phyloP scores from a whole-genome alignment of 164 flowering plant species.

The Berberis thunbergii region DNA sequence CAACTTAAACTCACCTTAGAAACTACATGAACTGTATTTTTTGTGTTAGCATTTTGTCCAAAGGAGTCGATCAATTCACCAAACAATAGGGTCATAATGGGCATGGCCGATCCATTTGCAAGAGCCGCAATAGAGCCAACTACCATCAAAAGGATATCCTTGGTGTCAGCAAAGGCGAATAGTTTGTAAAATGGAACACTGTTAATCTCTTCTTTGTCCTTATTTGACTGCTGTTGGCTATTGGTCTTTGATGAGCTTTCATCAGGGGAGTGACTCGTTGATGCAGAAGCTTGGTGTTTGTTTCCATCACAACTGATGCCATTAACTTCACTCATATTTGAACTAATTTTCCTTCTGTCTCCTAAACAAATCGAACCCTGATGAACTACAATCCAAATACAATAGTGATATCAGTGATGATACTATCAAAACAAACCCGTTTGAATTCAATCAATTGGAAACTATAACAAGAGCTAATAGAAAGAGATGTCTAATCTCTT shows the following conservation, averaged over 20 bases:
- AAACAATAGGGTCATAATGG: conserved; percentile 43
- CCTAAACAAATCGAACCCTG: too few relatives aligned
- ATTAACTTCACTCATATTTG: conserved; percentile 15
- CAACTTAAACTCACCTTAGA: conserved; percentile 33
- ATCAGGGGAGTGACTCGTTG: conserved; percentile 7
- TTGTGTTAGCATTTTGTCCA: conserved; percentile 26
- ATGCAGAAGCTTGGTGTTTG: conserved; percentile 11
- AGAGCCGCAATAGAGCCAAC: conserved; percentile 44
- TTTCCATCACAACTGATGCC: conserved; percentile 8
- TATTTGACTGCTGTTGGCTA: conserved; percentile 3
- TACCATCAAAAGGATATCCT: conserved; percentile 44
- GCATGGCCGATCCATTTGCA: conserved; percentile 48
- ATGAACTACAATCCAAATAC: too few relatives aligned
- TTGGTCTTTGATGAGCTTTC: conserved; percentile 2
- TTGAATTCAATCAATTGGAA: too few relatives aligned
- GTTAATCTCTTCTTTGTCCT: conserved; percentile 12
- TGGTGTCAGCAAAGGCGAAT: conserved; percentile 52
- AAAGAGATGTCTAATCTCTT: too few relatives aligned
- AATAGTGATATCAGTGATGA: too few relatives aligned
- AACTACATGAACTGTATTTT: conserved; percentile 20
- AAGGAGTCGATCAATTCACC: conserved; percentile 44
- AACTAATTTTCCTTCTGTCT: too few relatives aligned
- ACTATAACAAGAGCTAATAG: too few relatives aligned
- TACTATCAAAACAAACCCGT: too few relatives aligned
- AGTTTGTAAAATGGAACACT: conserved; percentile 51